These are phyloP conservation scores for Sanghuangporus weigelae DNA, from an alignment of 1,284 basidiomycete genomes.

Conservation along the genomic window DNA sequence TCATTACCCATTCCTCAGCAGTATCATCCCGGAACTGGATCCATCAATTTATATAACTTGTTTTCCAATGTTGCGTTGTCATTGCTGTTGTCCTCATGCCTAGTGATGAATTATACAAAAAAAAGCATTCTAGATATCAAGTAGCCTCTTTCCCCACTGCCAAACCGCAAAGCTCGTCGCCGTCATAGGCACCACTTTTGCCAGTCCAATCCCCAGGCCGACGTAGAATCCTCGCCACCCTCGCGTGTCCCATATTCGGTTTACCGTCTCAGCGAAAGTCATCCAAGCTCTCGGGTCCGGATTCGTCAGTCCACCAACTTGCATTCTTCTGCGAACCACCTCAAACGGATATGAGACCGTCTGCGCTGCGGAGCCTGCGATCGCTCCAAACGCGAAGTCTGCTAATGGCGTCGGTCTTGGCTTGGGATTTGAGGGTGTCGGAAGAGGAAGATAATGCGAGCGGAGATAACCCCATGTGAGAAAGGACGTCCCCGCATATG, in stretches of 20 bases:
- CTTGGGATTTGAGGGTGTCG: slow-evolving; percentile 25
- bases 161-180: slow-evolving; percentile 76
- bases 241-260: slow-evolving; percentile 58
- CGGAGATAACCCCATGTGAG: slow-evolving; percentile 87
- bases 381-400: slow-evolving; percentile 78
- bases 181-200: slow-evolving; percentile 98
- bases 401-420: slow-evolving; percentile 42
- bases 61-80: not conserved
- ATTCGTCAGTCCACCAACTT: slow-evolving; percentile 84
- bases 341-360: slow-evolving; percentile 97
- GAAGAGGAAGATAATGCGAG: slow-evolving; percentile 49
- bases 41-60: not conserved
- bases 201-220: slow-evolving; percentile 88
- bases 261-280: slow-evolving; percentile 74
- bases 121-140: slow-evolving; percentile 37
- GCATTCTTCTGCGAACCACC: slow-evolving; percentile 90
- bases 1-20: not conserved
- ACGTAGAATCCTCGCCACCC: slow-evolving; percentile 93
- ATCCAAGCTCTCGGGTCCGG: slow-evolving; percentile 66
- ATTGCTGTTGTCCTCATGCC: not conserved
- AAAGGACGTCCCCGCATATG: slow-evolving; percentile 96
- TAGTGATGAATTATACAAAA: not conserved
- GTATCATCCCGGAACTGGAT: not conserved
- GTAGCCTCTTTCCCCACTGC: slow-evolving; percentile 63
- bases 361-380: slow-evolving; percentile 88